Evolutionary conservation across 345 rosid genomes (phyloP).

Genomic region (Durio zibethinus): DNA sequence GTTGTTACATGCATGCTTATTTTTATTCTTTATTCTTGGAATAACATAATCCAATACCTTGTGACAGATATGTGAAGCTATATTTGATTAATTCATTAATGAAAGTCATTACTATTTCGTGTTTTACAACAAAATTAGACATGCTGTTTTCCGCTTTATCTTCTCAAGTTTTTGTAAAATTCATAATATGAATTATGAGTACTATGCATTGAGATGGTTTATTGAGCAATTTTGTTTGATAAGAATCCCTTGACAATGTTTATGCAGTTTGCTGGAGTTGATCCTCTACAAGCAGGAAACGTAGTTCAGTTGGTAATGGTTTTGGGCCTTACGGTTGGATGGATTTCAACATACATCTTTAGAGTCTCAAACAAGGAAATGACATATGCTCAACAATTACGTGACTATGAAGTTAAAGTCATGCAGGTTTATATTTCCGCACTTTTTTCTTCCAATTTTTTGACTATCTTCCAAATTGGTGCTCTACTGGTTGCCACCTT

Average conservation of each 20-base stretch:
- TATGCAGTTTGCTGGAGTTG: slow-evolving; percentile 73
- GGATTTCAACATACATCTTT: slow-evolving; percentile 89
- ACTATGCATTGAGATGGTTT: neutral
- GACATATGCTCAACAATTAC: slow-evolving; percentile 92
- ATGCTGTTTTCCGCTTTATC: neutral
- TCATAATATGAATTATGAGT: neutral
- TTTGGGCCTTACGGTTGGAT: slow-evolving; percentile 83
- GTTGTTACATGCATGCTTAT: neutral
- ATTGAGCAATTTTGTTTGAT: neutral
- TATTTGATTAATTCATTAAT: neutral
- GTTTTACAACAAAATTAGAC: neutral
- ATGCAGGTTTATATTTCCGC: slow-evolving; percentile 59
- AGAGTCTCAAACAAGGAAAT: slow-evolving; percentile 96
- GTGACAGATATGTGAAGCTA: neutral
- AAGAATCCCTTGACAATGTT: neutral
- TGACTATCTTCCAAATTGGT: neutral
- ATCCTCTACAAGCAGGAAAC: slow-evolving; percentile 88
- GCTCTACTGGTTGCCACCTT: neutral
- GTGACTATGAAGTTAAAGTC: slow-evolving; percentile 88
- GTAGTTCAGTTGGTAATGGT: slow-evolving; percentile 81
- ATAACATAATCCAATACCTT: neutral
- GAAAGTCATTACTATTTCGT: neutral
- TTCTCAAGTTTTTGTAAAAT: neutral
- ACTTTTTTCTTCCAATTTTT: neutral
- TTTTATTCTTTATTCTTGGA: neutral